A percentile compares a stretch with the other conserved stretches of the same genome.
Conservation (phyloP, 495 filamentous ascomycete genomes). For the Daldinia grandis region DNA sequence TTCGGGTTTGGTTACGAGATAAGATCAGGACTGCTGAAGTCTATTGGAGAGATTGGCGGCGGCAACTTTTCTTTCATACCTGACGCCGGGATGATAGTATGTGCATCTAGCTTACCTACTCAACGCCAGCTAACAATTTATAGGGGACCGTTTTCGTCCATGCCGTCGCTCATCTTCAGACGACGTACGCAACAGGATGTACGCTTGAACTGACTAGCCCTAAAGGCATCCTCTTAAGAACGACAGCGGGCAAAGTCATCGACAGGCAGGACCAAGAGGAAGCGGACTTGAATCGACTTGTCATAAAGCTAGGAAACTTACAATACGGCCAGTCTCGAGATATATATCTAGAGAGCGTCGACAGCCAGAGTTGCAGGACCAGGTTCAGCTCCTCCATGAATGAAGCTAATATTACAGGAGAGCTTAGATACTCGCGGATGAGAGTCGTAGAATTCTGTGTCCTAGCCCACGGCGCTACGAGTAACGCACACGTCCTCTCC, state of each 20-base stretch:
- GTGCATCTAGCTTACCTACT: background rate
- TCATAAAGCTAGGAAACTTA: constrained; percentile 50
- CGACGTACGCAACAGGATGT: constrained; percentile 52
- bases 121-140: constrained; percentile 1
- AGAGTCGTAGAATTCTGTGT: background rate
- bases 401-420: constrained; percentile 35
- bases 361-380: constrained; percentile 1
- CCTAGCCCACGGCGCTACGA: constrained; percentile 9
- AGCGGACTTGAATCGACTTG: constrained; percentile 27
- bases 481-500: constrained; percentile 26
- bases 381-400: background rate
- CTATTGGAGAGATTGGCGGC: constrained; percentile 52
- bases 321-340: constrained; percentile 60
- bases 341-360: constrained; percentile 47
- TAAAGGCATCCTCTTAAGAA: constrained; percentile 39
- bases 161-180: constrained; percentile 57
- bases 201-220: constrained; percentile 48
- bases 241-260: constrained; percentile 49
- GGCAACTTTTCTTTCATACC: constrained; percentile 60
- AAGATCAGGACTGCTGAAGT: constrained; percentile 54
- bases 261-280: constrained; percentile 32
- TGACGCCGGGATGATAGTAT: constrained; percentile 59
- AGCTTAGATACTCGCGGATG: constrained; percentile 46
- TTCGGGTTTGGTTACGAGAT: constrained; percentile 58
- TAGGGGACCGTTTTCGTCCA: constrained; percentile 57